phyloP scores from a whole-genome alignment of 345 rosid species.

The Syzygium jambos region DNA sequence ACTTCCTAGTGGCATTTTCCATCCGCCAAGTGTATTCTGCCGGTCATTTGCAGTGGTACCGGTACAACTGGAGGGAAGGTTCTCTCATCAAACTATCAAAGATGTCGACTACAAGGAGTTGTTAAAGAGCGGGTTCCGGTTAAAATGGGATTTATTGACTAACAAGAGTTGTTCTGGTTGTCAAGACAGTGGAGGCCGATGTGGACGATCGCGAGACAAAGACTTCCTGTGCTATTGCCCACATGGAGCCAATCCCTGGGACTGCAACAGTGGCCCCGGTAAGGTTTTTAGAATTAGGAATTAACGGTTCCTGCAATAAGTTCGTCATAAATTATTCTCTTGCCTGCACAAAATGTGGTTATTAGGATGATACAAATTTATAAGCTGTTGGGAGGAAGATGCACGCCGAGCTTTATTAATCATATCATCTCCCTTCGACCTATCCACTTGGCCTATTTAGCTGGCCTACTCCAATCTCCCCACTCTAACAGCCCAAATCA shows the following conservation, averaged over 20 bases:
- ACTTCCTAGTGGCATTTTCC: background rate
- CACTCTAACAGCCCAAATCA: no score
- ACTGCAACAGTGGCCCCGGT: no score
- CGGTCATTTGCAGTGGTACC: background rate
- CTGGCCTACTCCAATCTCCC: no score
- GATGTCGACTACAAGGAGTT: background rate
- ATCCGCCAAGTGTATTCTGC: background rate
- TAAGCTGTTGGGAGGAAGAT: no score
- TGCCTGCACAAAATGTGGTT: no score
- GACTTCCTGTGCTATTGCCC: conserved; percentile 9
- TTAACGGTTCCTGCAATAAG: no score
- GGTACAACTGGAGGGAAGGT: background rate
- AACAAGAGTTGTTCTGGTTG: conserved; percentile 4
- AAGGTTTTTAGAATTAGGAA: no score
- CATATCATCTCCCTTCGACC: background rate
- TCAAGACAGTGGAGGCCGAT: conserved; percentile 14
- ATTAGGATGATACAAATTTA: no score
- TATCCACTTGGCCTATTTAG: background rate
- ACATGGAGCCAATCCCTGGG: conserved; percentile 1
- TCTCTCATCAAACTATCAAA: background rate
- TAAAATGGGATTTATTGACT: conserved; percentile 2
- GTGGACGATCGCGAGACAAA: conserved; percentile 11
- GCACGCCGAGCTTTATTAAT: background rate
- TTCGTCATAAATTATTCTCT: no score
- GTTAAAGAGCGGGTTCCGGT: background rate